Conservation (phyloP, 495 filamentous ascomycete genomes). For the Rusavskia elegans region DNA sequence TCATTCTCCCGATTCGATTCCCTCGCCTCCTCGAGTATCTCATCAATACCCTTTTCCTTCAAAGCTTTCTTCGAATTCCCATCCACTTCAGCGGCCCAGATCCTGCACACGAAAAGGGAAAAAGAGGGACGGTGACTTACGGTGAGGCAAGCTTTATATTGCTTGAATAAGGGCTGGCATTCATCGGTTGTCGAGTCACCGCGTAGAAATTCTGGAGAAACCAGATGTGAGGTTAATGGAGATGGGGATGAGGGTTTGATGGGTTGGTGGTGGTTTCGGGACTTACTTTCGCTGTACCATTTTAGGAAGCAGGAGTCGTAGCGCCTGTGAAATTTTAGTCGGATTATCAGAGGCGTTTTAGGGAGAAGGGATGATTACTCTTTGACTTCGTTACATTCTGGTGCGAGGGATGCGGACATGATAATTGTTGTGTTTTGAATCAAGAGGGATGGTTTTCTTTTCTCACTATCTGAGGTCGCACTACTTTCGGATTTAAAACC, state of each 20-base stretch:
- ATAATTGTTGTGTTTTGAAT: too few relatives aligned
- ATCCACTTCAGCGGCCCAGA: too few relatives aligned
- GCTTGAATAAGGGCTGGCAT: conserved; percentile 65
- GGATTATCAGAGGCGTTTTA: background rate
- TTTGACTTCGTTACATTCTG: conserved; percentile 76
- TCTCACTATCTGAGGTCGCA: too few relatives aligned
- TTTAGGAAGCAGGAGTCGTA: conserved; percentile 91
- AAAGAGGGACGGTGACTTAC: conserved; percentile 28
- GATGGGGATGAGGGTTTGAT: background rate
- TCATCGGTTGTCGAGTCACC: conserved; percentile 68
- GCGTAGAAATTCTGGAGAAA: conserved; percentile 58
- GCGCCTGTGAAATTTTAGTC: conserved; percentile 33
- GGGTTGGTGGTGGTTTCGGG: too few relatives aligned
- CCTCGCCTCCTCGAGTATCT: conserved; percentile 69
- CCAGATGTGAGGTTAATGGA: background rate
- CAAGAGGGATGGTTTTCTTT: too few relatives aligned
- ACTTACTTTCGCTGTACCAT: conserved; percentile 90
- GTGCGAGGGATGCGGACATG: conserved; percentile 44
- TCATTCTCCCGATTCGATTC: conserved; percentile 73
- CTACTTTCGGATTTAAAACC: too few relatives aligned
- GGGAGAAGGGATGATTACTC: conserved; percentile 39
- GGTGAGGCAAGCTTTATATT: conserved; percentile 68
- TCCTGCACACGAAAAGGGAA: background rate
- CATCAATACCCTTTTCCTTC: conserved; percentile 72
- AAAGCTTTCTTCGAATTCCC: conserved; percentile 45